These are phyloP conservation scores for Spiromastix sp. DNA, from an alignment of 2,329 filamentous ascomycete species.

Conservation along the genomic window DNA sequence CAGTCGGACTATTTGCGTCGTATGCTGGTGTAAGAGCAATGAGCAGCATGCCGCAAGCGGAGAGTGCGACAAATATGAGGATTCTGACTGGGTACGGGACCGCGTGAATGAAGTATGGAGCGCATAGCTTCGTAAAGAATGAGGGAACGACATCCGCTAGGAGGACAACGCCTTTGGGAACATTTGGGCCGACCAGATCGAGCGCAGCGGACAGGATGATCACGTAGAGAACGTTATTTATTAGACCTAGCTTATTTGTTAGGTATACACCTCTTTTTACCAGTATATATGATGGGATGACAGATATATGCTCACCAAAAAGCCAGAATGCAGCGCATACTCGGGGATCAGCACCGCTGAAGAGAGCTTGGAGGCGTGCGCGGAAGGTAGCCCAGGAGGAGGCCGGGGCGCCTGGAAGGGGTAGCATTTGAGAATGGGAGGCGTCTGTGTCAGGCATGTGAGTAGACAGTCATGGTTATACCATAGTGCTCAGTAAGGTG, in stretches of 20 bases:
- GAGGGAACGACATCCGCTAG: slow-evolving; percentile 87
- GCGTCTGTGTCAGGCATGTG: slow-evolving; percentile 2
- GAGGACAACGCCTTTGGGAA: slow-evolving; percentile 87
- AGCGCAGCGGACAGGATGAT: slow-evolving; percentile 92
- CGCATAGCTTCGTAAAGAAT: slow-evolving; percentile 76
- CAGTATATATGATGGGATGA: too few relatives aligned
- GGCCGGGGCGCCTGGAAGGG: slow-evolving; percentile 47
- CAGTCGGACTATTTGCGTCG: slow-evolving; percentile 3
- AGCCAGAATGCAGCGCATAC: slow-evolving; percentile 84
- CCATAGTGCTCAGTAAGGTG: too few relatives aligned
- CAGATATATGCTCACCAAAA: slow-evolving; percentile 80
- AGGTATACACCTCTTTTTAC: background rate
- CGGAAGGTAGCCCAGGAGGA: slow-evolving; percentile 67
- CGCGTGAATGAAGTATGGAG: slow-evolving; percentile 86
- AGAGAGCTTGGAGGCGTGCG: slow-evolving; percentile 52
- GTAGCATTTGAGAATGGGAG: slow-evolving; percentile 27
- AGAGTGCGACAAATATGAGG: slow-evolving; percentile 61
- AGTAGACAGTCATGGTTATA: too few relatives aligned
- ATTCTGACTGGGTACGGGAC: slow-evolving; percentile 72
- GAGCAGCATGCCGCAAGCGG: slow-evolving; percentile 77
- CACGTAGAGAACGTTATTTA: slow-evolving; percentile 97
- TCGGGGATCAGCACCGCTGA: slow-evolving; percentile 57
- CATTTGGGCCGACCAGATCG: slow-evolving; percentile 75
- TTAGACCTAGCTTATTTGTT: slow-evolving; percentile 49
- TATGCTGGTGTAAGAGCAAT: slow-evolving; percentile 66